Evolutionary conservation across 1,139 yeast genomes (phyloP).

Genomic region (Oligophagozyma castellii): DNA sequence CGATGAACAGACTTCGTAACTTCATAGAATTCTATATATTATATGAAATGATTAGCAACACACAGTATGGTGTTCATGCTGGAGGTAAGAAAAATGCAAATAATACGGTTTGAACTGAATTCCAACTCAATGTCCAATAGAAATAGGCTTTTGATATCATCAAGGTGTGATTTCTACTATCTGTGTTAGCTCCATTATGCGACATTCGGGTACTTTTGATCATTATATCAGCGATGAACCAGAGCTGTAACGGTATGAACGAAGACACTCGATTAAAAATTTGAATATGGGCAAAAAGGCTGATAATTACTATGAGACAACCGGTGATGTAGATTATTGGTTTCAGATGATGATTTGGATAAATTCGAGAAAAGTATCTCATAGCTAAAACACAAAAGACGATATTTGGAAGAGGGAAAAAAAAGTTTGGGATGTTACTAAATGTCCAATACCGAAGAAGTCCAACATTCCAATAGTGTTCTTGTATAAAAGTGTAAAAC

Average conservation of each 20-base stretch:
- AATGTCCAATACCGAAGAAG: conserved; percentile 69
- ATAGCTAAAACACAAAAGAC: conserved; percentile 33
- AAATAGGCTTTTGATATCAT: too few relatives aligned
- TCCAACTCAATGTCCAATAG: conserved; percentile 40
- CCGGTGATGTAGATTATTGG: conserved; percentile 32
- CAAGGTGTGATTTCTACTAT: conserved; percentile 13
- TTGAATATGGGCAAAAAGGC: conserved; percentile 70
- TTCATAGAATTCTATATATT: too few relatives aligned
- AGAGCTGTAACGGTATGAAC: conserved; percentile 59
- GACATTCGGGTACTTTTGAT: conserved; percentile 7
- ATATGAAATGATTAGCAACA: neutral
- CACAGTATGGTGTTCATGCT: conserved; percentile 30
- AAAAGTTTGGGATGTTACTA: conserved; percentile 70
- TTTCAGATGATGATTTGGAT: conserved; percentile 19
- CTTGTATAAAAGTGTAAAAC: conserved; percentile 63
- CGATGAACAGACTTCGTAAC: too few relatives aligned
- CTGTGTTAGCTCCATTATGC: too few relatives aligned
- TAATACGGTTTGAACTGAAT: conserved; percentile 41
- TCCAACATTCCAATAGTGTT: conserved; percentile 76
- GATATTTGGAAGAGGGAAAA: conserved; percentile 71
- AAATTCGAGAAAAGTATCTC: conserved; percentile 20
- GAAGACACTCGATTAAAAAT: conserved; percentile 68
- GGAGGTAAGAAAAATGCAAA: conserved; percentile 66
- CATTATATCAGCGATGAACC: conserved; percentile 45
- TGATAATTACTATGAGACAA: conserved; percentile 36